Evolutionary conservation across 805 yeast species (phyloP).

Genomic region (Candida chauliodis): DNA sequence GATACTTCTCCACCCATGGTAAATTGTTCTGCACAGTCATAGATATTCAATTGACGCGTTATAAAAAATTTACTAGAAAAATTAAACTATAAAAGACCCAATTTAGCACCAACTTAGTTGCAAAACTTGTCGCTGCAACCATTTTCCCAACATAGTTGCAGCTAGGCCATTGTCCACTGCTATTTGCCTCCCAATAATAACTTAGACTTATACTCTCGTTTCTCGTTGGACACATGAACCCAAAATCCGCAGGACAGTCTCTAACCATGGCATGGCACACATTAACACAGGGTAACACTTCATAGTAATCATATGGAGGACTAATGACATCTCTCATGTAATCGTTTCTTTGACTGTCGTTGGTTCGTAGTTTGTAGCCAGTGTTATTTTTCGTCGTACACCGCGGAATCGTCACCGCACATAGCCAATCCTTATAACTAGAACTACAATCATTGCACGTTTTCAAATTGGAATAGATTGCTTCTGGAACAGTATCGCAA

Average conservation of each 20-base stretch:
- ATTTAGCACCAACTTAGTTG: conserved; percentile 7
- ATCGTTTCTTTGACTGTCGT: conserved; percentile 50
- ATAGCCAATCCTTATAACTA: conserved; percentile 83
- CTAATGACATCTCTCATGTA: conserved; percentile 50
- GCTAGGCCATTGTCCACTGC: conserved; percentile 22
- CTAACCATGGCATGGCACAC: conserved; percentile 75
- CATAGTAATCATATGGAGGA: conserved; percentile 64
- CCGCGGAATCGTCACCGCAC: conserved; percentile 83
- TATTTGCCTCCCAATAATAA: conserved; percentile 39
- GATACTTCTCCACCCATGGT: conserved; percentile 83
- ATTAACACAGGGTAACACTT: conserved; percentile 81
- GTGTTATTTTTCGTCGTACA: conserved; percentile 55
- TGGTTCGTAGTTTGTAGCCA: conserved; percentile 41
- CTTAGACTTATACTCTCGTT: conserved; percentile 34
- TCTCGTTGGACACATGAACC: conserved; percentile 66
- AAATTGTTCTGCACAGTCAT: not conserved
- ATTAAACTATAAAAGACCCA: conserved; percentile 14
- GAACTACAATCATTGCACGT: conserved; percentile 69
- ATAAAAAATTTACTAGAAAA: conserved; percentile 5
- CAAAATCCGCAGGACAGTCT: conserved; percentile 78
- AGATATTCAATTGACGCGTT: conserved; percentile 3
- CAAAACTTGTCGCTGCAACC: conserved; percentile 10
- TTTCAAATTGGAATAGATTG: conserved; percentile 69
- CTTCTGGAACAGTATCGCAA: conserved; percentile 66
- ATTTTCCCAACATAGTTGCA: conserved; percentile 36